These are phyloP conservation scores for Trypanosoma melophagium DNA, from an alignment of 208 protist species.

Conservation along the genomic window DNA sequence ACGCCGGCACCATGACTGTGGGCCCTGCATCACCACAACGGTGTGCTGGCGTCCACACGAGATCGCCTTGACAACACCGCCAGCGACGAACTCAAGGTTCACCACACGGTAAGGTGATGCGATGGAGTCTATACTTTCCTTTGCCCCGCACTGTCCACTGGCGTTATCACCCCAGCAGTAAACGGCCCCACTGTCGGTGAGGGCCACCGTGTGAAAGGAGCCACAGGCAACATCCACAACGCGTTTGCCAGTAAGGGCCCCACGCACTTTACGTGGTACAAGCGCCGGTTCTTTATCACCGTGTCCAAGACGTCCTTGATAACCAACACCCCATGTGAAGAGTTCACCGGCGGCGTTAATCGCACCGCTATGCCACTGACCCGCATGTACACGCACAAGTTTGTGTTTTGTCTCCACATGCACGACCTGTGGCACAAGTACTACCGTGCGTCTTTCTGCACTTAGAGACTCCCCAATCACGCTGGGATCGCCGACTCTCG, in stretches of 20 bases:
- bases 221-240: conserved; percentile 81
- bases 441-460: conserved; percentile 72
- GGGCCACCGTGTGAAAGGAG: conserved; percentile 82
- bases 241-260: conserved; percentile 52
- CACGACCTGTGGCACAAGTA: conserved; percentile 73
- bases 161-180: conserved; percentile 91
- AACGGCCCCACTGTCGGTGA: conserved; percentile 59
- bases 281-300: conserved; percentile 62
- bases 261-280: conserved; percentile 63
- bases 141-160: conserved; percentile 70
- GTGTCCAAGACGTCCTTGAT: conserved; percentile 81
- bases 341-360: conserved; percentile 77
- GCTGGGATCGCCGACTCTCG: conserved; percentile 16
- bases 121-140: conserved; percentile 45
- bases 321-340: conserved; percentile 89
- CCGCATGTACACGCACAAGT: conserved; percentile 72
- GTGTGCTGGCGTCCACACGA: conserved; percentile 88
- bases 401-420: conserved; percentile 36
- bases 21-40: conserved; percentile 78
- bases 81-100: conserved; percentile 75
- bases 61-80: conserved; percentile 63
- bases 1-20: conserved; percentile 61
- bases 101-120: conserved; percentile 71
- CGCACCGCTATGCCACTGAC: conserved; percentile 86
- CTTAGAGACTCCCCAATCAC: conserved; percentile 73